Evolutionary conservation across 106 monocot genomes (phyloP).

Genomic region (Dioscorea zingiberensis): DNA sequence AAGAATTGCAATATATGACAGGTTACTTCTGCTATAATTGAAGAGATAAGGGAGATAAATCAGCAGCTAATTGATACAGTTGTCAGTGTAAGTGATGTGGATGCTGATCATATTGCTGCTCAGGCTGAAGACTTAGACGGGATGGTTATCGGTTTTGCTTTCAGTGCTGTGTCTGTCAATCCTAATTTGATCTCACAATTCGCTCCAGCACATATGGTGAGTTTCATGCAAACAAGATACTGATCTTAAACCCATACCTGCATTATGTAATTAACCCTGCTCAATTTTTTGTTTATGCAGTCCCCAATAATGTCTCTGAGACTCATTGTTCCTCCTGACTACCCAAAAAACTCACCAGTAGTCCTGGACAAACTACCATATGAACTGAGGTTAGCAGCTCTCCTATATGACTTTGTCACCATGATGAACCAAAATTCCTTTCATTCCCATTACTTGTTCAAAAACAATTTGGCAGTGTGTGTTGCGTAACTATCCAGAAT

Average conservation of each 20-base stretch:
- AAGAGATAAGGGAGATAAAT: constrained; percentile 75
- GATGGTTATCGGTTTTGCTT: constrained; percentile 50
- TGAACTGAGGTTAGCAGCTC: constrained; percentile 33
- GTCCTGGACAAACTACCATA: constrained; percentile 57
- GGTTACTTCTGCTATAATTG: constrained; percentile 48
- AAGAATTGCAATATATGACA: constrained; percentile 6
- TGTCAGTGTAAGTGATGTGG: constrained; percentile 48
- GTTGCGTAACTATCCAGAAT: too few species aligned
- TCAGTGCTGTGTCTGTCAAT: constrained; percentile 50
- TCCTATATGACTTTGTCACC: too few species aligned
- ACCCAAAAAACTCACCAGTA: constrained; percentile 68
- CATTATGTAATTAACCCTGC: not conserved
- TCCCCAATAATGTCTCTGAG: constrained; percentile 62
- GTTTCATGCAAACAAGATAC: not conserved
- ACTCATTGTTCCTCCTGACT: constrained; percentile 56
- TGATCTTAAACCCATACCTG: too few species aligned
- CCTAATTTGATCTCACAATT: constrained; percentile 58
- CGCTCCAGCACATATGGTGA: constrained; percentile 46
- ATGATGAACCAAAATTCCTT: too few species aligned
- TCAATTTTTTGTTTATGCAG: constrained; percentile 16
- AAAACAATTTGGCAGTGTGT: too few species aligned
- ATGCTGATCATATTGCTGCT: constrained; percentile 29
- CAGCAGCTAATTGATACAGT: constrained; percentile 56
- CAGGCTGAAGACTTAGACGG: constrained; percentile 36
- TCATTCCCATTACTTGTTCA: too few species aligned